Evolutionary conservation across 345 rosid species (phyloP), one percentile per base, ranked within the genome.

Genomic region (Nephelium lappaceum): DNA sequence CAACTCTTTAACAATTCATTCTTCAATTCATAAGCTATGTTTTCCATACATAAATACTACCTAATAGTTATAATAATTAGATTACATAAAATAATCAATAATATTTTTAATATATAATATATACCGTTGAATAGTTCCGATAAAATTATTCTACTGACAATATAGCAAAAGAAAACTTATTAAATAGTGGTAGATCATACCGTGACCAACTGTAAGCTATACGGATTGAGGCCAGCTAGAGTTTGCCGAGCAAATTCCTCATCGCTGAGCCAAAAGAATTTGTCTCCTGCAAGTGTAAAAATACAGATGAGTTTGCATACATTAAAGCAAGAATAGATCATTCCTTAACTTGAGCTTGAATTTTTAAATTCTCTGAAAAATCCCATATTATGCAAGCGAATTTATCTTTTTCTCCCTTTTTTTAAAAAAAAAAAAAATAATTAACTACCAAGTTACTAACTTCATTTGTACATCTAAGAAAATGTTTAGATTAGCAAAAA

Each of bases 211-310:
- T 86, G 77, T 39, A 95, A 64, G 76, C 83, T 15, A 18, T 6
- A 86, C 4, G 98, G 97, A 41, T 95, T 95, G 42, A 95, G 87
- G 57, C 98, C 97, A 41, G 97, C 89, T 60, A 95, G 94, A 53
- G 90, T 86, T 73, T 95, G 93, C 7, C 97, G 88, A 55, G 85
- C 89, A 21, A 93, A 95, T 69, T 95, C 97, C 6, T 93, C 96
- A 66, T 95, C 97, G 70, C 88, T 81, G 7, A 89, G 65, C 98
- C 98, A 93, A 79, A 92, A 89, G 69, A 91, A 92, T 55, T 77
- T 86, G 77, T 91, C 91, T 82, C 91, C 98, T 95, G 11, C 67
- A 71, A 60, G 27, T 60, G 27, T n/a, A 60, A 60, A 60, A 23
- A 21, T 5, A 6, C 58, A 51, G 15, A 51, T 51, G 58, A 51